Evolutionary conservation across 225 moss, liverwort and hornwort species (phyloP), one percentile per base, ranked within the genome.

Genomic region (Pleurozium schreberi): DNA sequence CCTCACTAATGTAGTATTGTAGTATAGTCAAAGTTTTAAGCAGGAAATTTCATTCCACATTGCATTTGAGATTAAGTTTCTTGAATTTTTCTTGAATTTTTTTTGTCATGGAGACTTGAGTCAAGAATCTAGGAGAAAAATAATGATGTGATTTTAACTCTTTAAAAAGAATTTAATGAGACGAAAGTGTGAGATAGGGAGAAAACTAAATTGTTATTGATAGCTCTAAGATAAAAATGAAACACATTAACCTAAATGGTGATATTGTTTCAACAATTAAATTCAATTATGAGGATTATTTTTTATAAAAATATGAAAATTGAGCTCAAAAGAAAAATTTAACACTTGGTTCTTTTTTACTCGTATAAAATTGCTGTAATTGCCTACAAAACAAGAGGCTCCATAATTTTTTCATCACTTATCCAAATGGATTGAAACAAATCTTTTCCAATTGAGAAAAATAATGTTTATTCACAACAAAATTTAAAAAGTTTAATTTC

Each of bases 221-320:
- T n/a, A 68, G 4, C 68, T n/a, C 12, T 21, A n/a, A 67, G n/a
- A 68, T 68, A 12, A n/a, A 68, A 67, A 38, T 67, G 36, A 67
- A 20, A 67, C 5, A 38, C 10, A 21, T 20, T 38, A 21, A 67
- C 1, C 3, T 0, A 4, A n/a, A n/a, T n/a, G n/a, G 26, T 26
- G 8, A 70, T 70, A 42, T 42, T 42, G 7, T 70, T 70, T 3
- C 8, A 42, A 40, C 8, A 14, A 42, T 15, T 8, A 26, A 40
- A 12, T 40, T 40, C 40, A 40, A 69, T 5, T 5, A 0, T 23
- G 6, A 1, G 1, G 8, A 13, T 12, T 26, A 2, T 5, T 14
- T 70, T 43, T 27, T 1, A 5, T 1, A 1, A 5, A 27, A 42
- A 15, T 42, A 5, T 70, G 0, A 42, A 70, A 70, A 70, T 26